A percentile compares a stretch with the other conserved stretches of the same genome.
phyloP scores from a whole-genome alignment of 441 rosid species.

The Brassica hybrid region DNA sequence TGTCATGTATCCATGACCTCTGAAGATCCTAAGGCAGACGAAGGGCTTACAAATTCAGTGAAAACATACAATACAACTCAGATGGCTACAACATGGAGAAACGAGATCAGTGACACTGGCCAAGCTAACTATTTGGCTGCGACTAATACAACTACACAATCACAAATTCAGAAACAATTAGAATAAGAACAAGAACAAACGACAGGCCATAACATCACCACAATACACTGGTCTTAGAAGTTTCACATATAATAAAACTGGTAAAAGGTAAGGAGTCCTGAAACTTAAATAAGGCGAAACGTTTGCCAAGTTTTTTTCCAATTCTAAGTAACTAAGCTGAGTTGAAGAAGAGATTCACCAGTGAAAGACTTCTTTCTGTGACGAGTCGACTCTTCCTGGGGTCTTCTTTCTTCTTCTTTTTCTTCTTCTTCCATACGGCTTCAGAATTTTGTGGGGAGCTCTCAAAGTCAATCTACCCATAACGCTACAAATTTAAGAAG shows the following conservation, averaged over 20 bases:
- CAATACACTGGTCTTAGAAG: conserved; percentile 43
- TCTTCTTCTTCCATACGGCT: conserved; percentile 23
- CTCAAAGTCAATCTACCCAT: conserved; percentile 39
- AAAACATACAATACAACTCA: conserved; percentile 38
- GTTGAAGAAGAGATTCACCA: conserved; percentile 42
- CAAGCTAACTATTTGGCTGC: conserved; percentile 38
- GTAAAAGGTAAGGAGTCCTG: conserved; percentile 35
- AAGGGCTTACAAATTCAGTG: conserved; percentile 35
- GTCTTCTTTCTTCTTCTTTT: conserved; percentile 32
- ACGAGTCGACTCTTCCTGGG: conserved; percentile 21
- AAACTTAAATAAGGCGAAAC: conserved; percentile 38
- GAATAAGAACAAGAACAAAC: conserved; percentile 29
- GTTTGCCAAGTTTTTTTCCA: conserved; percentile 41
- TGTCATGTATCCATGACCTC: conserved; percentile 33
- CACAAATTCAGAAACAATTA: conserved; percentile 38
- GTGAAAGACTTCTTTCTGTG: conserved; percentile 24
- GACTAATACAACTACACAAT: conserved; percentile 40
- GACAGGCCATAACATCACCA: conserved; percentile 42
- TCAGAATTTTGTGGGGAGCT: conserved; percentile 27
- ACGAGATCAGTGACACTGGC: conserved; percentile 32
- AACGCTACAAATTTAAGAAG: conserved; percentile 25
- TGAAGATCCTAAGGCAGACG: conserved; percentile 31
- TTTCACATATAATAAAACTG: conserved; percentile 34
- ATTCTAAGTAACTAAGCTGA: conserved; percentile 36
- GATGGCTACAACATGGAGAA: conserved; percentile 34